A percentile compares a stretch with the other conserved stretches of the same genome.
Evolutionary conservation across 2,329 filamentous ascomycete species (phyloP).

Genomic region (Chrysoporthe cubensis): DNA sequence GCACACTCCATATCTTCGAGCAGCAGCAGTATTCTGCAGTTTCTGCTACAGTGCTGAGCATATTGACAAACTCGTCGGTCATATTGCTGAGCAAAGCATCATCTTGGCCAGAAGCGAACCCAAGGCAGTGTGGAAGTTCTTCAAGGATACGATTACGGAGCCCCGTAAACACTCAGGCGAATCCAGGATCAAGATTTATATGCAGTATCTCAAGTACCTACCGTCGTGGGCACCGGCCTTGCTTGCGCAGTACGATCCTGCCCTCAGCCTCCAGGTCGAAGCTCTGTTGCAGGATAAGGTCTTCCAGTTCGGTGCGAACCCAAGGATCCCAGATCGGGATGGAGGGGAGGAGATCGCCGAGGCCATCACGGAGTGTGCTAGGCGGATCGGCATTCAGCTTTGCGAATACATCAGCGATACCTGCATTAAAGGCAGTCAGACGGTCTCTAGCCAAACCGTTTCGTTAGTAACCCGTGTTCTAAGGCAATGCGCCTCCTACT

Average conservation of each 20-base stretch:
- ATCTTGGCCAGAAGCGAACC: conserved; percentile 53
- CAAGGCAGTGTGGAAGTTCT: conserved; percentile 52
- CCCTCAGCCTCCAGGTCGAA: conserved; percentile 48
- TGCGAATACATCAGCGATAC: conserved; percentile 52
- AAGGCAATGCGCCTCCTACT: conserved; percentile 47
- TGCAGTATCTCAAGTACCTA: conserved; percentile 39
- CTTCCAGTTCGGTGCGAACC: conserved; percentile 42
- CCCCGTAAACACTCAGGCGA: conserved; percentile 37
- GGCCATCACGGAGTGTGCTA: conserved; percentile 42
- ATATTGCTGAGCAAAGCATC: conserved; percentile 50
- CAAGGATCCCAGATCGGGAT: conserved; percentile 37
- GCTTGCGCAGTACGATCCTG: conserved; percentile 50
- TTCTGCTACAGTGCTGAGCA: conserved; percentile 40
- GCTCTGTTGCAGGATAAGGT: conserved; percentile 49
- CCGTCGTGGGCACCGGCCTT: conserved; percentile 57
- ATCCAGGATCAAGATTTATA: conserved; percentile 35
- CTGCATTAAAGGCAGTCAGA: conserved; percentile 46
- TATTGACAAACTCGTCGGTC: conserved; percentile 45
- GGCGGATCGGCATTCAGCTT: conserved; percentile 48
- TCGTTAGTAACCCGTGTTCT: conserved; percentile 48
- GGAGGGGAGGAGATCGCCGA: conserved; percentile 38
- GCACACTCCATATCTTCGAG: conserved; percentile 61
- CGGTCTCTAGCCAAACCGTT: conserved; percentile 49
- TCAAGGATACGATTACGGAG: conserved; percentile 40
- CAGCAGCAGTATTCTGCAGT: conserved; percentile 57